A percentile compares a stretch with the other conserved stretches of the same genome.
These are phyloP conservation scores for Ceratobasidium theobromae DNA, from an alignment of 1,284 basidiomycete species.

Conservation along the genomic window DNA sequence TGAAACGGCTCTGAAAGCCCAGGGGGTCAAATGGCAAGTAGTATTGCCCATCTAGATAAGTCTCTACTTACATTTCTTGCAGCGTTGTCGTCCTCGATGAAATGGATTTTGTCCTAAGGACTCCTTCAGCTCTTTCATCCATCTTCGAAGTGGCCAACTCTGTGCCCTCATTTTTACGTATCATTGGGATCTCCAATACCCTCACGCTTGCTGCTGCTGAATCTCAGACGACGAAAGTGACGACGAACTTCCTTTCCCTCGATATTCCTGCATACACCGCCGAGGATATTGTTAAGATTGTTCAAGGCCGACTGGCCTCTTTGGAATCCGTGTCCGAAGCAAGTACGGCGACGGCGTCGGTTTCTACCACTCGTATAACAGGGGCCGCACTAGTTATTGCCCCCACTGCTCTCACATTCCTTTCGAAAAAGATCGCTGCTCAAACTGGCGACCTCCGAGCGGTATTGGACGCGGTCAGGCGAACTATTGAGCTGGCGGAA, in stretches of 20 bases:
- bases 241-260: conserved; percentile 50
- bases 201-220: conserved; percentile 68
- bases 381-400: conserved; percentile 59
- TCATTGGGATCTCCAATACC: conserved; percentile 80
- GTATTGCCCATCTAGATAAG: conserved; percentile 4
- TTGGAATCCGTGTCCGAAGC: conserved; percentile 43
- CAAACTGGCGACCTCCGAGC: conserved; percentile 76
- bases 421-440: conserved; percentile 74
- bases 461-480: conserved; percentile 72
- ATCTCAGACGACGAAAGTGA: conserved; percentile 29
- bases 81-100: conserved; percentile 78
- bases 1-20: conserved; percentile 40
- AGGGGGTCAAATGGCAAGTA: conserved; percentile 57
- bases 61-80: conserved; percentile 28
- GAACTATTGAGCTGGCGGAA: conserved; percentile 67
- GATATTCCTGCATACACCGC: conserved; percentile 77
- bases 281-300: conserved; percentile 62
- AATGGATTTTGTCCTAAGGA: conserved; percentile 68
- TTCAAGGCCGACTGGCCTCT: conserved; percentile 58
- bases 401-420: conserved; percentile 58
- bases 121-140: conserved; percentile 55
- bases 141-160: conserved; percentile 64
- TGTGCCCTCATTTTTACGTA: conserved; percentile 53
- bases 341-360: background rate
- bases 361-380: background rate